Evolutionary conservation across 345 rosid genomes (phyloP), one percentile per base, ranked within the genome.

Genomic region (Limnanthes douglasii): DNA sequence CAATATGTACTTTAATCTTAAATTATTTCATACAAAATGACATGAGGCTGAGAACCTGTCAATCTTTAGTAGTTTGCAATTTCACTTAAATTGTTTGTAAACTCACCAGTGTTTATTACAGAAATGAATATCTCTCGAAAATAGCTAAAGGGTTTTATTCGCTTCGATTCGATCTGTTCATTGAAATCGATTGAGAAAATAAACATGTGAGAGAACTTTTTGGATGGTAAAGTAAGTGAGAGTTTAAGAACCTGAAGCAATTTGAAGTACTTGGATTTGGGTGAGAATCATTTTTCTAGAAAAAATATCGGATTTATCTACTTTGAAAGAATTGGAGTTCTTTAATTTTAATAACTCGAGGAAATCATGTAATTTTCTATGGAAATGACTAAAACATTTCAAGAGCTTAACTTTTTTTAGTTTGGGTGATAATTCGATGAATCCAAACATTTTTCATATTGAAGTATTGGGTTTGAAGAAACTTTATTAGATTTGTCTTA

Each of bases 401-500:
- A 56, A 66, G 12, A 51, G 54, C 36, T 64, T 86, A 20, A 24
- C 42, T 20, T 75, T 73, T 46, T 43, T 86, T 41, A 86, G 95
- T 62, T 52, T 82, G 1, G 92, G 95, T 6, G 95, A 86, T 56
- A 86, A 78, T 23, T 56, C 37, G 6, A 75, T 86, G 21, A 56
- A 55, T 21, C 33, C 50, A 5, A 44, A 29, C 41, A 68, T 69
- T 7, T 78, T 82, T 41, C 88, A 94, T 0, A 1, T 3, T 33
- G 94, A 73, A 56, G 51, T 78, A 18, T 8, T 59, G 6, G 68
- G 48, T 41, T 71, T 86, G 37, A 48, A 64, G 3, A 64, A 57
- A 15, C 39, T 86, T 49, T 49, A 57, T 19, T 75, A 85, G 93
- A 48, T 82, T 37, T 86, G 75, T 34, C 54, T 86, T 5, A 50